A percentile compares a stretch with the other conserved stretches of the same genome.
phyloP scores from a whole-genome alignment of 495 filamentous ascomycete species.

The Neurospora sp. region DNA sequence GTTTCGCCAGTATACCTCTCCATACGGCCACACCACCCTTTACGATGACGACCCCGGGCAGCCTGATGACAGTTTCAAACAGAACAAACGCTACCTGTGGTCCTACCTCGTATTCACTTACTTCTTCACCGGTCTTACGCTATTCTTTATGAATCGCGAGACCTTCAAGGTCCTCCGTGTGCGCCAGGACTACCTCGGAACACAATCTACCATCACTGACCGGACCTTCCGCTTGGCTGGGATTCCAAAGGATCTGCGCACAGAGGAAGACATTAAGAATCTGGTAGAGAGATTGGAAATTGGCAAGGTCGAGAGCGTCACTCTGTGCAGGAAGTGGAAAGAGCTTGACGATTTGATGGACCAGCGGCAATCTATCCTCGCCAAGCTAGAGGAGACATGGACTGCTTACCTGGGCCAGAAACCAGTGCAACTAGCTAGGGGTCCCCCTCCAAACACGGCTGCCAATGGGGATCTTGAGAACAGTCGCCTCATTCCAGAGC shows the following conservation, averaged over 20 bases:
- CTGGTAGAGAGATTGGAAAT: constrained; percentile 82
- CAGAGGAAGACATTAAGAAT: constrained; percentile 74
- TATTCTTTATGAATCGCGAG: constrained; percentile 76
- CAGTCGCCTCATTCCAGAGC: neutral
- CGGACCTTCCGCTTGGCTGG: constrained; percentile 87
- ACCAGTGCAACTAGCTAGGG: constrained; percentile 2
- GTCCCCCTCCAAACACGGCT: constrained; percentile 4
- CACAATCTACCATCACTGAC: constrained; percentile 87
- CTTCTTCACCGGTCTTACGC: constrained; percentile 68
- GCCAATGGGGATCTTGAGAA: constrained; percentile 1
- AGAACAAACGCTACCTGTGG: constrained; percentile 62
- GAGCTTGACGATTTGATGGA: constrained; percentile 69
- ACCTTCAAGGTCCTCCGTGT: constrained; percentile 75
- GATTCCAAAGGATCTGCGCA: constrained; percentile 69
- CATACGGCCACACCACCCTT: neutral
- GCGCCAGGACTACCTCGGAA: constrained; percentile 85
- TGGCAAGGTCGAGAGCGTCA: constrained; percentile 87
- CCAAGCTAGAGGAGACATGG: constrained; percentile 78
- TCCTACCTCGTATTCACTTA: constrained; percentile 88
- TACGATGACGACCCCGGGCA: neutral
- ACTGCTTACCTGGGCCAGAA: constrained; percentile 47
- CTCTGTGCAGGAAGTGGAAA: constrained; percentile 79
- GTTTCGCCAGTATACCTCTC: constrained; percentile 5
- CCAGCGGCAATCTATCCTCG: constrained; percentile 51
- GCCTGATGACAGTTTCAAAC: constrained; percentile 26